These are phyloP conservation scores for Populus tremula DNA, from an alignment of 345 rosid genomes.

Conservation along the genomic window DNA sequence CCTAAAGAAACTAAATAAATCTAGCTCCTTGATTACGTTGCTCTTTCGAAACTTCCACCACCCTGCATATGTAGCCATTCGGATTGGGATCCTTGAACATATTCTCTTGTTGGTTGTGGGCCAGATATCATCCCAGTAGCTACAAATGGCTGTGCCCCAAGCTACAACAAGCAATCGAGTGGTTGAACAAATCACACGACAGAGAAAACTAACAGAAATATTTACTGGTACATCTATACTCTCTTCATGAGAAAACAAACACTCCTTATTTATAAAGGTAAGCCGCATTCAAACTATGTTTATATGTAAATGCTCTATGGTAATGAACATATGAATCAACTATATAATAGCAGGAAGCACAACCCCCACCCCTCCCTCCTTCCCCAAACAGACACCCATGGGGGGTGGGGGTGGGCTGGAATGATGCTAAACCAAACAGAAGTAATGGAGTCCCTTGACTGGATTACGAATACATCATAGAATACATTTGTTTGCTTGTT, in stretches of 20 bases:
- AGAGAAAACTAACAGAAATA: neutral
- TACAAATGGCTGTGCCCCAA: conserved; percentile 50
- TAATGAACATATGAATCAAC: too few relatives aligned
- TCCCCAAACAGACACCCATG: too few relatives aligned
- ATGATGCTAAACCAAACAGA: too few relatives aligned
- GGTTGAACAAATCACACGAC: neutral
- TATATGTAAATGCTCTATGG: too few relatives aligned
- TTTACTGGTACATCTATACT: neutral
- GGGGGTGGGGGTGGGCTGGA: too few relatives aligned
- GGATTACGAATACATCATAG: neutral
- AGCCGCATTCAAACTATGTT: too few relatives aligned
- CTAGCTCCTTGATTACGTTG: conserved; percentile 31
- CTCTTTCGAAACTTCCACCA: conserved; percentile 57
- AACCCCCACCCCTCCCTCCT: too few relatives aligned
- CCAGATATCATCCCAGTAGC: conserved; percentile 56
- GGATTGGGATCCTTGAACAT: conserved; percentile 47
- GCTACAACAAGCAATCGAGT: conserved; percentile 30
- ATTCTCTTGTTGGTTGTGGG: conserved; percentile 56
- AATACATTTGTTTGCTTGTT: neutral
- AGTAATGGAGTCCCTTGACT: too few relatives aligned
- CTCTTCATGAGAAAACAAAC: neutral
- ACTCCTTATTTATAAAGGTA: neutral
- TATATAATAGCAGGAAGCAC: too few relatives aligned
- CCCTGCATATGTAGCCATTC: conserved; percentile 90
- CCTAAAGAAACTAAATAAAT: conserved; percentile 6